A percentile compares a stretch with the other conserved stretches of the same genome.
phyloP scores from a whole-genome alignment of 2,329 filamentous ascomycete species.

The Whalleya microplaca region DNA sequence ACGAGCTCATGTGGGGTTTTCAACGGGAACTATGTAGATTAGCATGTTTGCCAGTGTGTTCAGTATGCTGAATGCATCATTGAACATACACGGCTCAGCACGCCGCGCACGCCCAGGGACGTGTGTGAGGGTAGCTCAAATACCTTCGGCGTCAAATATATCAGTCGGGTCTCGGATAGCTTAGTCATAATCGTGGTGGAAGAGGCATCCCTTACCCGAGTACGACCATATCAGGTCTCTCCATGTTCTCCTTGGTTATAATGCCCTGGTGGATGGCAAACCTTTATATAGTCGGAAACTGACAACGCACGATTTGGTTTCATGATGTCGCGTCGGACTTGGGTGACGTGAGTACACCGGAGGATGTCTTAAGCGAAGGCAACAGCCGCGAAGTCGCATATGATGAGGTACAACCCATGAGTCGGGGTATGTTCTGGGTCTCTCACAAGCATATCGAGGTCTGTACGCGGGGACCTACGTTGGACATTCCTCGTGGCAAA shows the following conservation, averaged over 20 bases:
- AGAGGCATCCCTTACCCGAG: constrained; percentile 17
- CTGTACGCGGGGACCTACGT: no score
- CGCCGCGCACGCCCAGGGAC: no score
- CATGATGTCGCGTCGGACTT: constrained; percentile 46
- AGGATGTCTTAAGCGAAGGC: constrained; percentile 40
- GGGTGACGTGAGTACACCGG: constrained; percentile 43
- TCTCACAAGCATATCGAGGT: constrained; percentile 41
- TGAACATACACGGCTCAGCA: no score
- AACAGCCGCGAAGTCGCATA: constrained; percentile 41
- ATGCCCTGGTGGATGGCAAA: constrained; percentile 46
- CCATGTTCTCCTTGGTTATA: constrained; percentile 26
- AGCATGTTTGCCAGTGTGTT: no score
- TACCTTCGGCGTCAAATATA: no score
- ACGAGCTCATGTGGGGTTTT: no score
- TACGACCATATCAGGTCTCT: constrained; percentile 37
- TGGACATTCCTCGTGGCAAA: no score
- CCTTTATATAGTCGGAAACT: constrained; percentile 40
- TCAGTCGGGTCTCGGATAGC: no score
- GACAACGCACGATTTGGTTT: constrained; percentile 48
- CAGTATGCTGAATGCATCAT: no score
- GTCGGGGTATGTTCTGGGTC: constrained; percentile 42
- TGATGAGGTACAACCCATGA: constrained; percentile 44
- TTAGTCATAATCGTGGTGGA: constrained; percentile 24
- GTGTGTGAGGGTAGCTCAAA: no score
- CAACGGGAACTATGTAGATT: no score